Conservation (phyloP, 768 basidiomycete genomes). For the Cystofilobasidium capitatum region DNA sequence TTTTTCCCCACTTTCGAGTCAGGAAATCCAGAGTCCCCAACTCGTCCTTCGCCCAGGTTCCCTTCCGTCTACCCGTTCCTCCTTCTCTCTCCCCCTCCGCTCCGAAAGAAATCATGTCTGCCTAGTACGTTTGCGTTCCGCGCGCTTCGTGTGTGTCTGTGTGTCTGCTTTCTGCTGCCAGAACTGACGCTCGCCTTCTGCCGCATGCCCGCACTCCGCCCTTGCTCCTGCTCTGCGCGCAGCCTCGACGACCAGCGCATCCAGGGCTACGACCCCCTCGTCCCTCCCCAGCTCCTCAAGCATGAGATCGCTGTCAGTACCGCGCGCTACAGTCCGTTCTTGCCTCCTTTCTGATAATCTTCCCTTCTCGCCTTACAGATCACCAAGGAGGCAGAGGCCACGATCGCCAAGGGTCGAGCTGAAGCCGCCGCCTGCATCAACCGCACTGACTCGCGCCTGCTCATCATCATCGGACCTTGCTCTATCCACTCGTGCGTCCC, state of each 20-base stretch:
- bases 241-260: slow-evolving; percentile 26
- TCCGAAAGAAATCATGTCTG: background rate
- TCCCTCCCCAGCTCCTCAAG: slow-evolving; percentile 80
- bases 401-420: slow-evolving; percentile 70
- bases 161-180: background rate
- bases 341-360: background rate
- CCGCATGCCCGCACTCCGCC: background rate
- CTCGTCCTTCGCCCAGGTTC: background rate
- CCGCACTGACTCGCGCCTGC: slow-evolving; percentile 63
- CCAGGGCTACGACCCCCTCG: slow-evolving; percentile 70
- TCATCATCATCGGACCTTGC: slow-evolving; percentile 92
- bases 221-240: background rate
- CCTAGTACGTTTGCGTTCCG: background rate
- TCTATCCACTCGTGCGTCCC: slow-evolving; percentile 59
- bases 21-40: no score
- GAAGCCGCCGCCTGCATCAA: slow-evolving; percentile 67
- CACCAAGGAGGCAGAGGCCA: slow-evolving; percentile 53
- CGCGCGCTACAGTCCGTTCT: background rate
- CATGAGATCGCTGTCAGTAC: slow-evolving; percentile 62
- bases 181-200: background rate
- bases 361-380: background rate
- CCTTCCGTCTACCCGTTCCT: background rate
- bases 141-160: background rate
- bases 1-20: no score
- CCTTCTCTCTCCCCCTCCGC: background rate